Evolutionary conservation across 495 filamentous ascomycete species (phyloP).

Genomic region (Gamarada debralockiae): DNA sequence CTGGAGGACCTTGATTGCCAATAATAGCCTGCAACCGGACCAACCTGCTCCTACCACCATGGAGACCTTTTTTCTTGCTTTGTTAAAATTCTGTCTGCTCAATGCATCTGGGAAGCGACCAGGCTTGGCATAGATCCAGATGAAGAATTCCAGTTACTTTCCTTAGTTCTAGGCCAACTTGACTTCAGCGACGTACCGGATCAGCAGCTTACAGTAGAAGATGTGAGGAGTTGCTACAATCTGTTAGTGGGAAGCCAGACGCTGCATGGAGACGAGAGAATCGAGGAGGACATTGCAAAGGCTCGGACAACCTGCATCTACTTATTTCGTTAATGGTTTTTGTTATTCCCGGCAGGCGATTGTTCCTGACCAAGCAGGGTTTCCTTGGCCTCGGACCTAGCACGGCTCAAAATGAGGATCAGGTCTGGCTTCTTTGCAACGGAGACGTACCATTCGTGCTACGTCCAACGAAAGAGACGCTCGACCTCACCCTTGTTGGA

Average conservation of each 20-base stretch:
- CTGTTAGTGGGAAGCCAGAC: neutral
- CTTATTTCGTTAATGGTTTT: too few species aligned
- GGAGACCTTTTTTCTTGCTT: neutral
- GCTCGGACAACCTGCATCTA: too few species aligned
- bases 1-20: neutral
- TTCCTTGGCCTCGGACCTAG: neutral
- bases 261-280: neutral
- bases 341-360: neutral
- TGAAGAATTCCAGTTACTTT: neutral
- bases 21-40: neutral
- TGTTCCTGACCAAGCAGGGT: neutral
- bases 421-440: neutral
- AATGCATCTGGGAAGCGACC: neutral
- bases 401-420: neutral
- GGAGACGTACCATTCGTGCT: neutral
- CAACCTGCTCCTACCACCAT: neutral
- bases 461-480: neutral
- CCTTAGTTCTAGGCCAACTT: neutral
- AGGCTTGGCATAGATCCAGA: neutral
- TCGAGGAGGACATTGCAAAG: too few species aligned
- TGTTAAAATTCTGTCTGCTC: neutral
- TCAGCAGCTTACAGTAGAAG: neutral
- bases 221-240: neutral
- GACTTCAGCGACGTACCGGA: neutral
- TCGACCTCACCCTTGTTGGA: neutral